Evolutionary conservation across 1,284 basidiomycete genomes (phyloP).

Genomic region (Ceratobasidium sp.): DNA sequence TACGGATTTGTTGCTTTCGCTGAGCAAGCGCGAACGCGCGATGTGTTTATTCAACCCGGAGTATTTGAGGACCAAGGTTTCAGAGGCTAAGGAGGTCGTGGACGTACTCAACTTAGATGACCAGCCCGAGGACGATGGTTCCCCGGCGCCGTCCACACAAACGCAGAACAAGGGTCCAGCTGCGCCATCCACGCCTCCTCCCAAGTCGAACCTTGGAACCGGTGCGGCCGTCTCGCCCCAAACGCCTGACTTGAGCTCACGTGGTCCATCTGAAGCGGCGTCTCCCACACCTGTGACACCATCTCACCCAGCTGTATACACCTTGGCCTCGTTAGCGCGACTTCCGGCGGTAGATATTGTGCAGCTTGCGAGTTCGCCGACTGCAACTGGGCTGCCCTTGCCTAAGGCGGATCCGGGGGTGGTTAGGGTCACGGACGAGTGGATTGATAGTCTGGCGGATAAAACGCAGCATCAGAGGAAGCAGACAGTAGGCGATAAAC

Average conservation of each 20-base stretch:
- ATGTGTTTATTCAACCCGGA: conserved; percentile 90
- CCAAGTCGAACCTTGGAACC: background rate
- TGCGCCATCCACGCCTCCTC: conserved; percentile 45
- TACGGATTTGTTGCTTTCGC: conserved; percentile 80
- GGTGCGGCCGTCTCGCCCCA: conserved; percentile 62
- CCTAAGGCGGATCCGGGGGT: conserved; percentile 76
- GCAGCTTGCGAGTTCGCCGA: conserved; percentile 60
- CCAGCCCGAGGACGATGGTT: conserved; percentile 59
- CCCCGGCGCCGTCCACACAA: conserved; percentile 47
- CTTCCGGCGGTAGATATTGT: conserved; percentile 78
- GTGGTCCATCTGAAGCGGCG: conserved; percentile 73
- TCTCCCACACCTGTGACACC: conserved; percentile 60
- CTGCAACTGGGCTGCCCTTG: conserved; percentile 68
- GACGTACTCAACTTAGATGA: conserved; percentile 66
- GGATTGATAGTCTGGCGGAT: conserved; percentile 74
- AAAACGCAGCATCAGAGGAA: conserved; percentile 77
- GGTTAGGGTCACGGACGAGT: conserved; percentile 76
- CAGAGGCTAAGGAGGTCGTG: conserved; percentile 82
- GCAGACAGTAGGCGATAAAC: conserved; percentile 81
- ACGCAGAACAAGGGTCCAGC: conserved; percentile 58
- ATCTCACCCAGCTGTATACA: conserved; percentile 55
- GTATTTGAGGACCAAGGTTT: conserved; percentile 78
- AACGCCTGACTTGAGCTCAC: conserved; percentile 76
- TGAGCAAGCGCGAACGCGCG: conserved; percentile 88
- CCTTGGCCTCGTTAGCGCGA: conserved; percentile 54